These are phyloP conservation scores for Neurospora tetraspora DNA, from an alignment of 495 filamentous ascomycete species.

Conservation along the genomic window DNA sequence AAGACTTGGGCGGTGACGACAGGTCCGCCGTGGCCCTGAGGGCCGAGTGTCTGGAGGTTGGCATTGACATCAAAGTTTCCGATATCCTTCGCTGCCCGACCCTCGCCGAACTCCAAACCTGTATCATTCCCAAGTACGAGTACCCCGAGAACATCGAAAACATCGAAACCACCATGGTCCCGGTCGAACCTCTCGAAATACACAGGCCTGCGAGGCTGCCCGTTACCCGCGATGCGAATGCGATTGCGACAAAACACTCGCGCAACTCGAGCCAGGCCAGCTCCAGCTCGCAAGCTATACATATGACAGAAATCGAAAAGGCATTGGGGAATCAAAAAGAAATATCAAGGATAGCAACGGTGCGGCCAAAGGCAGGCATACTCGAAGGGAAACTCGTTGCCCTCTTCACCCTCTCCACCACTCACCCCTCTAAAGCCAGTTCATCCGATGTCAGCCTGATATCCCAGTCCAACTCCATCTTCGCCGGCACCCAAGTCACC, in stretches of 20 bases:
- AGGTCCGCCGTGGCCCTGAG: constrained; percentile 24
- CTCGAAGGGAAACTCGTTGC: constrained; percentile 37
- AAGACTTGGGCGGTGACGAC: constrained; percentile 30
- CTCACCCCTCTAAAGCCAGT: constrained; percentile 11
- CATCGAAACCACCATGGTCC: constrained; percentile 10
- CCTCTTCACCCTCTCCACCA: constrained; percentile 27
- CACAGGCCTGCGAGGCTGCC: constrained; percentile 12
- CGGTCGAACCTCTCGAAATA: constrained; percentile 9
- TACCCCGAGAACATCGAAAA: constrained; percentile 5
- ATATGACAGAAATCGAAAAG: constrained; percentile 20
- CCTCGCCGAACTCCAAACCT: constrained; percentile 29
- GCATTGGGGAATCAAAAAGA: constrained; percentile 15
- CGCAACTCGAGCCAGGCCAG: constrained; percentile 15
- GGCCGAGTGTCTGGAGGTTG: constrained; percentile 24
- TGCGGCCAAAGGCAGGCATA: constrained; percentile 36
- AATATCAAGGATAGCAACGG: constrained; percentile 27
- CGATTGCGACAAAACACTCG: constrained; percentile 5
- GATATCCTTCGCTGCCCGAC: constrained; percentile 34
- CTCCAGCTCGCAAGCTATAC: constrained; percentile 4
- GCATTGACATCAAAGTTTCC: constrained; percentile 25
- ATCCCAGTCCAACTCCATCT: constrained; percentile 24
- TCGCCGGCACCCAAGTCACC: constrained; percentile 27
- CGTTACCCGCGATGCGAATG: background rate
- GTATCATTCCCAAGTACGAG: constrained; percentile 17
- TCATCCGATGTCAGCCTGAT: constrained; percentile 27